phyloP scores from a whole-genome alignment of 2,329 filamentous ascomycete genomes.

The Hirsutella rhossiliensis region DNA sequence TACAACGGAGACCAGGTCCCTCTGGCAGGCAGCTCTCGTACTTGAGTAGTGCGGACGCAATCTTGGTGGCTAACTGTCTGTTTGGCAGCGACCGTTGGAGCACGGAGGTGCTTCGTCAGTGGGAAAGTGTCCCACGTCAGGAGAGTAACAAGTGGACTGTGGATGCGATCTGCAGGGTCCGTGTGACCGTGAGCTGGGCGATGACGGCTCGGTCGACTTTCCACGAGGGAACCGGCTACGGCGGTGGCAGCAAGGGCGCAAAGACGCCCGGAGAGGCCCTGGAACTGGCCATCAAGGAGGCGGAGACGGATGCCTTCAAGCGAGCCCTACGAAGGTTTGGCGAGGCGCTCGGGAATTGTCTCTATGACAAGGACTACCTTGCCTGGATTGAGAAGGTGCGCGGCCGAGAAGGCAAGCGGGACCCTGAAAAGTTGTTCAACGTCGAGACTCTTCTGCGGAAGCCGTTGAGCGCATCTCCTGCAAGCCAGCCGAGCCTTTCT shows the following conservation, averaged over 20 bases:
- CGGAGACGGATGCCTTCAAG: neutral
- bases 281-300: neutral
- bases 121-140: neutral
- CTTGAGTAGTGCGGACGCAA: neutral
- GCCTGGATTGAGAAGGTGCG: neutral
- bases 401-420: neutral
- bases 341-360: neutral
- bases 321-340: neutral
- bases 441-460: neutral
- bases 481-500: neutral
- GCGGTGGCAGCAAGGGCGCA: neutral
- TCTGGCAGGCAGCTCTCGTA: neutral
- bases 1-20: neutral
- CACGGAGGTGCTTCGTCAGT: neutral
- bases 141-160: neutral
- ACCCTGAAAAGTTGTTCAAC: neutral
- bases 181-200: neutral
- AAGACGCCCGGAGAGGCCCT: neutral
- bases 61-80: neutral
- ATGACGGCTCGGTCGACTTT: neutral
- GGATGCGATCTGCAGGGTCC: neutral
- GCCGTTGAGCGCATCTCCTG: neutral
- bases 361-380: neutral
- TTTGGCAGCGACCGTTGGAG: neutral
- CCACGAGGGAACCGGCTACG: neutral